These are phyloP conservation scores for Fusarium sororula DNA, from an alignment of 2,329 filamentous ascomycete species.

Conservation along the genomic window DNA sequence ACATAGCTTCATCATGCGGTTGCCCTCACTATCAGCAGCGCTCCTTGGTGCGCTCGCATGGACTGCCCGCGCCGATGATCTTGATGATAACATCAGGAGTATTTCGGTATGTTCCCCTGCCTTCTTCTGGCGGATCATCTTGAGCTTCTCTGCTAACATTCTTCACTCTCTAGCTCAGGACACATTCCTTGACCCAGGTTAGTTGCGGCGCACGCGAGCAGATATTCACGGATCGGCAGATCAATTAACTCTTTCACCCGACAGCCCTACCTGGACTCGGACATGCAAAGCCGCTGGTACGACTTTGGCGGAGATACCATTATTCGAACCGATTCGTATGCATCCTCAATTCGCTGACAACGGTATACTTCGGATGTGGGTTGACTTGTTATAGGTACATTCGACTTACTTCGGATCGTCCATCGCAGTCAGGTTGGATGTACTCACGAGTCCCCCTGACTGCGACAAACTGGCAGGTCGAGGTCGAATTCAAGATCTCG, in stretches of 20 bases:
- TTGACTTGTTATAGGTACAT: constrained; percentile 73
- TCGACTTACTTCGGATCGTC: constrained; percentile 88
- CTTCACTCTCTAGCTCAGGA: constrained; percentile 71
- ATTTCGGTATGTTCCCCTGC: constrained; percentile 55
- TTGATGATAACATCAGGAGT: constrained; percentile 60
- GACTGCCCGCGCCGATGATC: constrained; percentile 59
- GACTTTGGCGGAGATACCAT: constrained; percentile 98
- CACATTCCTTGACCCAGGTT: constrained; percentile 84
- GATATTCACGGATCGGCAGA: constrained; percentile 11
- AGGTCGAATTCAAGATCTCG: constrained; percentile 93
- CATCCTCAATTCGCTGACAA: constrained; percentile 31
- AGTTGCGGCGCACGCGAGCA: constrained; percentile 51
- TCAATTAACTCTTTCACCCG: constrained; percentile 37
- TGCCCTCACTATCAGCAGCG: constrained; percentile 57
- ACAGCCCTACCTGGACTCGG: constrained; percentile 95
- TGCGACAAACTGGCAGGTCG: constrained; percentile 98
- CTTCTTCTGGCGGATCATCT: not conserved
- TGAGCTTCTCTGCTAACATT: constrained; percentile 32
- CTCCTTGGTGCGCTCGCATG: constrained; percentile 61
- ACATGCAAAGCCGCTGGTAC: constrained; percentile 98
- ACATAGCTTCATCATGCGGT: constrained; percentile 54
- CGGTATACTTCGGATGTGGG: constrained; percentile 15
- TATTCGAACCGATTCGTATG: constrained; percentile 75
- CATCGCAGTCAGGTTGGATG: constrained; percentile 91
- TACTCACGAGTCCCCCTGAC: constrained; percentile 95